Evolutionary conservation across 768 basidiomycete genomes (phyloP).

Genomic region (Lentinus brumalis): DNA sequence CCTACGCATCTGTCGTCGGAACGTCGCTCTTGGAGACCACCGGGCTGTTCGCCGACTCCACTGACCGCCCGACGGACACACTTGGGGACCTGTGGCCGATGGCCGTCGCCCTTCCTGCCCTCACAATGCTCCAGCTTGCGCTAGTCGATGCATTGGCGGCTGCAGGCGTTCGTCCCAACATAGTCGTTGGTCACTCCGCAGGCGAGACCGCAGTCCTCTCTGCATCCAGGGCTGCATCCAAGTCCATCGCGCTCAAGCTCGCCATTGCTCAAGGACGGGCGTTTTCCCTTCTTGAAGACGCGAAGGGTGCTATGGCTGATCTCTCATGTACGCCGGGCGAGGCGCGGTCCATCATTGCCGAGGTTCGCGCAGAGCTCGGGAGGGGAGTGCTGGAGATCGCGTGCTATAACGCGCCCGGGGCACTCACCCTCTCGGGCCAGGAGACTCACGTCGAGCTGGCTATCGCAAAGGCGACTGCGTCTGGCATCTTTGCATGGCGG

Average conservation of each 20-base stretch:
- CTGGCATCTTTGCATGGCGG: constrained; percentile 37
- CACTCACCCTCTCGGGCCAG: constrained; percentile 42
- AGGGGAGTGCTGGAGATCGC: constrained; percentile 38
- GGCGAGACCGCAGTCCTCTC: constrained; percentile 43
- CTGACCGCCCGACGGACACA: constrained; percentile 15
- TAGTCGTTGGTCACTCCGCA: constrained; percentile 48
- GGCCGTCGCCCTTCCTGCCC: constrained; percentile 41
- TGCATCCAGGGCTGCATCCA: constrained; percentile 18
- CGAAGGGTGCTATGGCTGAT: constrained; percentile 47
- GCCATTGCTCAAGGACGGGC: constrained; percentile 44
- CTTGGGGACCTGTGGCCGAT: constrained; percentile 35
- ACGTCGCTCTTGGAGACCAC: constrained; percentile 38
- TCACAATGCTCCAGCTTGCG: constrained; percentile 50
- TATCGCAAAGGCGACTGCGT: constrained; percentile 31
- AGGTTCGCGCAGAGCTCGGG: constrained; percentile 12
- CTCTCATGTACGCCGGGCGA: constrained; percentile 37
- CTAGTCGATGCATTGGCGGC: constrained; percentile 42
- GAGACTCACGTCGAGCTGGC: constrained; percentile 29
- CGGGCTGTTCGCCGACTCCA: constrained; percentile 37
- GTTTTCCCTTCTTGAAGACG: constrained; percentile 35
- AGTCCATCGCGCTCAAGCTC: constrained; percentile 44
- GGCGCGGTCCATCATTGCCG: constrained; percentile 32
- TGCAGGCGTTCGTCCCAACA: constrained; percentile 40
- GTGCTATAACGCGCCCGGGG: constrained; percentile 42
- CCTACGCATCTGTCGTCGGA: constrained; percentile 34